These are phyloP conservation scores for Angomonas deanei DNA, from an alignment of 208 protist genomes.

Conservation along the genomic window DNA sequence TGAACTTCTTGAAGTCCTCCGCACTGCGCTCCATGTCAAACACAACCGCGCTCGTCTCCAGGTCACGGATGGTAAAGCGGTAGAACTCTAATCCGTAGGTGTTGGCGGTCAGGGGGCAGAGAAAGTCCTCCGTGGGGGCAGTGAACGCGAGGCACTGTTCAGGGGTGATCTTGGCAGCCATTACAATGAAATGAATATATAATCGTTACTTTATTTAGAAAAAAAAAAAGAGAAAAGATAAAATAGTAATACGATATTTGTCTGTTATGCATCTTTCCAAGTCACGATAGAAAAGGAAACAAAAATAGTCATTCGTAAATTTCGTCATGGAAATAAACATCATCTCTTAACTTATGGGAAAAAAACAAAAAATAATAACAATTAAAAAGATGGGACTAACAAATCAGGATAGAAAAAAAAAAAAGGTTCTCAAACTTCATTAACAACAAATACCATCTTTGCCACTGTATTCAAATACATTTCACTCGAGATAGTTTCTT, in stretches of 20 bases:
- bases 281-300: not conserved
- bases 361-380: not conserved
- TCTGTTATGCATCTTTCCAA: not conserved
- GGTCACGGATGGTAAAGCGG: conserved; percentile 91
- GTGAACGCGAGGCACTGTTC: conserved; percentile 64
- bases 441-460: conserved; percentile 17
- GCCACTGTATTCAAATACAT: no score
- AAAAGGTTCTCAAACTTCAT: conserved; percentile 9
- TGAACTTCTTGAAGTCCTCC: conserved; percentile 26
- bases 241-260: not conserved
- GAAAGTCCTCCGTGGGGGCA: conserved; percentile 74
- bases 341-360: no score
- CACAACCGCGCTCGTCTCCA: conserved; percentile 70
- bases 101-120: conserved; percentile 90
- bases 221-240: not conserved
- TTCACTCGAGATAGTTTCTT: not conserved
- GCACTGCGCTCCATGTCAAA: conserved; percentile 79
- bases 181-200: conserved; percentile 2
- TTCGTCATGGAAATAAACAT: no score
- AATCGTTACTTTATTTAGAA: not conserved
- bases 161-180: conserved; percentile 26
- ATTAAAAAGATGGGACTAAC: not conserved
- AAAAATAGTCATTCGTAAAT: no score
- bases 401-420: not conserved
- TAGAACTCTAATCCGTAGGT: conserved; percentile 93